Conservation (phyloP, 2,329 filamentous ascomycete genomes). For the Mycosphaerella arachidis region DNA sequence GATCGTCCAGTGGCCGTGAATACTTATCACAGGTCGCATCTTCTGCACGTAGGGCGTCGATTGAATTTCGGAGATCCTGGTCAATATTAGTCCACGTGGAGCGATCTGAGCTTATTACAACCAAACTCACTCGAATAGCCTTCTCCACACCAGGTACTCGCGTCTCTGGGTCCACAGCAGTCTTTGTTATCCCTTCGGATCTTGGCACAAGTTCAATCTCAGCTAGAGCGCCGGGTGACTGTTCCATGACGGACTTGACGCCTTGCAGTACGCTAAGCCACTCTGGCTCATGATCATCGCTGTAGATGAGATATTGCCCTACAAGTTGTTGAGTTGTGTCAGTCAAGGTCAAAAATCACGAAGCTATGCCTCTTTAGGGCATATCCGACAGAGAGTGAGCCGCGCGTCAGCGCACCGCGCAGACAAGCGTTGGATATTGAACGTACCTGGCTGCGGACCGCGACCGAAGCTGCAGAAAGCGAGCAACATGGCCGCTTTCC, state of each 20-base stretch:
- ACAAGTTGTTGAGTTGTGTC: not conserved
- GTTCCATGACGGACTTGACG: conserved; percentile 13
- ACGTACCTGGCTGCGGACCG: conserved; percentile 13
- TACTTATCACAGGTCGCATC: conserved; percentile 16
- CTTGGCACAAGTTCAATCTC: not conserved
- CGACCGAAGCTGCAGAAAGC: conserved; percentile 17
- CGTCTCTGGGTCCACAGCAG: conserved; percentile 4
- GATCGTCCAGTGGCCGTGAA: conserved; percentile 8
- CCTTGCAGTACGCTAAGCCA: conserved; percentile 18
- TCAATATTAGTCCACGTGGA: not conserved
- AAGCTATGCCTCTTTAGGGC: not conserved
- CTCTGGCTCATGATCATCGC: conserved; percentile 12
- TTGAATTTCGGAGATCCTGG: conserved; percentile 4
- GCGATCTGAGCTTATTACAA: not conserved
- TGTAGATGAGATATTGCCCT: conserved; percentile 18
- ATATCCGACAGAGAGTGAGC: not conserved
- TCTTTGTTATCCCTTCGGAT: not conserved
- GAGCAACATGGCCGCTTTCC: conserved; percentile 14
- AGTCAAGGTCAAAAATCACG: not conserved
- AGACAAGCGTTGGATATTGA: not conserved
- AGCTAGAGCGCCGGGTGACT: conserved; percentile 3
- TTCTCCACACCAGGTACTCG: conserved; percentile 7
- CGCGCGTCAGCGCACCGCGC: too few relatives aligned
- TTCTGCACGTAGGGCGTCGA: conserved; percentile 14
- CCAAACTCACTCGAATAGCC: conserved; percentile 1